Base-by-base conservation (phyloP, 139 green algal species). In the Yamagishiella unicocca region DNA sequence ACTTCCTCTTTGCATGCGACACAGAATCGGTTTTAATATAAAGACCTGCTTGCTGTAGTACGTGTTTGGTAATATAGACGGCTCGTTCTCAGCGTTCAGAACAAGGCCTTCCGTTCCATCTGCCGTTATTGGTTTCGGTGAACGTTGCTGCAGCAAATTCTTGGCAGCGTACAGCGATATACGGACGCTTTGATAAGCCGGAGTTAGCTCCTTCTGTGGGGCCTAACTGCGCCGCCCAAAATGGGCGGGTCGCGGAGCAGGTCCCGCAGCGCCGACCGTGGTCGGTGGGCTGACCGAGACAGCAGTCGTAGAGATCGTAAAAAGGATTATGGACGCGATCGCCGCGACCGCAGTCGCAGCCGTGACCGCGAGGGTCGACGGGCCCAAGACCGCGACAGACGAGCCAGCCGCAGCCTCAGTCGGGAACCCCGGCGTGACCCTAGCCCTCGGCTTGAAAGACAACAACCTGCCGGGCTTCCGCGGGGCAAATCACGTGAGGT, bases 211-310 rank as follows among this genome's bases (percentile, higher is more conserved):
- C n/a, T n/a, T n/a, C n/a, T n/a, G n/a, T n/a, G n/a, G n/a, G n/a
- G n/a, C n/a, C n/a, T n/a, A n/a, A 58, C 50, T 58, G 12, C 50
- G 12, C 50, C 17, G 50, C 50, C 50, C 17, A 58, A 12, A 17
- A 82, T 82, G 74, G 74, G 31, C 9, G 67, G 25, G 31, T 82
- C 74, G 33, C 46, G 74, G 46, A 82, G 74, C 50, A 46, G 74
- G 33, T 82, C 74, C 19, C 74, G 46, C 46, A 82, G 50, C 74
- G 35, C 43, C 17, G 74, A 67, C 72, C 38, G 38, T 12, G 70
- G 70, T 21, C 42, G 72, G 33, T 46, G 46, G 46, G 74, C n/a
- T 12, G 74, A 82, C 46, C 74, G 46, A 0, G 74, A 68, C 35
- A 31, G 37, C 33, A n/a, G 46, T 33, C 9, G 35, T 46, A n/a